These are phyloP conservation scores for Scenedesmus sp. DNA, from an alignment of 163 green algal species.

Conservation along the genomic window DNA sequence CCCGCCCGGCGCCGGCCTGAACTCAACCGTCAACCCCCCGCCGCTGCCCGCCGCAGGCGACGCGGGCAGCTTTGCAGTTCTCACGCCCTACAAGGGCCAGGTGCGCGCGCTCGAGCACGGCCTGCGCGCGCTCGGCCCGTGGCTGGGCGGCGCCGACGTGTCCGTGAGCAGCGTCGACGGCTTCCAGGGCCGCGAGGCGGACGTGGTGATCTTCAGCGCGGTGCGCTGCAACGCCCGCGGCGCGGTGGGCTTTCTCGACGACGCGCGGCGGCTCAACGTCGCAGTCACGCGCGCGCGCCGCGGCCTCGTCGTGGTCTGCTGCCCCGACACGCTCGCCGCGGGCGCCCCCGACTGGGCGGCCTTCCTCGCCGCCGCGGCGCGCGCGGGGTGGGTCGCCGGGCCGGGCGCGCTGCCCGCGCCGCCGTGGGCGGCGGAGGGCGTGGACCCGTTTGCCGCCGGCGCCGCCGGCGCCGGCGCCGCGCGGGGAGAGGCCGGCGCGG, in stretches of 20 bases:
- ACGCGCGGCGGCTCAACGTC: conserved; percentile 86
- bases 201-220: conserved; percentile 87
- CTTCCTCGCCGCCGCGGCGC: conserved; percentile 15
- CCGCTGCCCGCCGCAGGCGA: conserved; percentile 42
- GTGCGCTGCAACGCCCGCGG: conserved; percentile 68
- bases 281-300: conserved; percentile 79
- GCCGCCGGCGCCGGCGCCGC: no score
- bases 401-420: conserved; percentile 15
- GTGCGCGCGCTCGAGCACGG: conserved; percentile 64
- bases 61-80: conserved; percentile 70
- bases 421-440: conserved; percentile 13
- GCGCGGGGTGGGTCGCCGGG: background rate
- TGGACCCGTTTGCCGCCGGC: conserved; percentile 3
- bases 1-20: no score
- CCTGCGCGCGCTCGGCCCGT: conserved; percentile 42
- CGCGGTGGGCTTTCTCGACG: conserved; percentile 73
- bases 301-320: conserved; percentile 71
- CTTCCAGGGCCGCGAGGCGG: conserved; percentile 94
- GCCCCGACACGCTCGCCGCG: conserved; percentile 25
- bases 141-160: conserved; percentile 33
- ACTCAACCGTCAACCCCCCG: no score
- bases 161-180: conserved; percentile 78
- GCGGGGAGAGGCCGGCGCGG: background rate
- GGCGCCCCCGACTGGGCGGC: conserved; percentile 42
- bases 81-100: conserved; percentile 91